Base-by-base conservation (phyloP, 2,329 filamentous ascomycete species). In the Cyclaneusma minus region DNA sequence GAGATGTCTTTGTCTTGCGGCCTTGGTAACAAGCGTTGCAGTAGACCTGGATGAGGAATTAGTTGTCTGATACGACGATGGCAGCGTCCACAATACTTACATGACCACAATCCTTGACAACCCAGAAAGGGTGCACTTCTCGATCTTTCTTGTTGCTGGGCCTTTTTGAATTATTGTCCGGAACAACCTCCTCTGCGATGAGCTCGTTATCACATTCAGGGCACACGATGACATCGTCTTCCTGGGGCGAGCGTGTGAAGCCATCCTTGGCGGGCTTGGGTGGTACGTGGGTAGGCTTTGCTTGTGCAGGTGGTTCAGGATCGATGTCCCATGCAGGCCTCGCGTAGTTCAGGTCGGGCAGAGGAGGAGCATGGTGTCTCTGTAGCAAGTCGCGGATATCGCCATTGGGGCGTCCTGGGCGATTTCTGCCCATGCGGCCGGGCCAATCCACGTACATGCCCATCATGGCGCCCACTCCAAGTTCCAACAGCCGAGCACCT, bases 101-200 rank as follows among this genome's bases (percentile, higher is more conserved):
- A 56, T 98, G 89, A 36, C 89, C 89, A 48, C 89, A 98, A 27
- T 65, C 65, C 51, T 85, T 93, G 18, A 89, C 64, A 1, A 89
- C 77, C 84, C 85, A 95, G 35, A 95, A 87, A 42, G 93, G 79
- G 44, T 81, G 74, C 51, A 92, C 84, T 17, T 58, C 47, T 15
- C 65, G 58, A 13, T 62, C 59, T 29, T 62, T 49, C 41, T 64
- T 71, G 11, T 55, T 50, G 7, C 35, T 35, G 16, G 49, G 40
- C 33, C 53, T 61, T 43, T 54, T 56, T 3, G 42, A 2, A 16
- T n/a, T 6, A 22, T 6, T 15, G 11, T 16, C 5, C 4, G 49
- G 45, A 4, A 44, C 43, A 12, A 35, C 35, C 16, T 40, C 35
- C 14, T 44, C 40, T 10, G 35, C 40, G 5, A 82, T 78, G 10